Base-by-base conservation (phyloP, 345 rosid genomes). In the Durio zibethinus region DNA sequence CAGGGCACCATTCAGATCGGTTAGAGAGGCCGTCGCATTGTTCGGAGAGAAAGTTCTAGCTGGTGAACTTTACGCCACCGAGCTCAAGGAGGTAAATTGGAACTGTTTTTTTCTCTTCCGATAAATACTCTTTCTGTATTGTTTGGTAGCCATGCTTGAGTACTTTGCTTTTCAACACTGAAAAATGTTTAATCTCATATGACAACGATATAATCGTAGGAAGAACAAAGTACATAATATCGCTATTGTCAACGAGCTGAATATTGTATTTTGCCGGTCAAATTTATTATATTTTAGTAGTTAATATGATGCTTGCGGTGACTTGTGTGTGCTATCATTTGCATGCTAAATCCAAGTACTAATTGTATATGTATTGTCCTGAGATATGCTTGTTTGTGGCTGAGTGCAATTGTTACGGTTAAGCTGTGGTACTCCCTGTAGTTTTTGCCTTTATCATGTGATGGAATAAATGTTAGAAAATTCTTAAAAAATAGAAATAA, bases 21-120 rank as follows among this genome's bases (percentile, higher is more conserved):
- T 94, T 33, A 90, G 83, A 81, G 98, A 93, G 76, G 98, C 98
- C 0, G 94, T 93, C 7, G 78, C 94, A 16, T 74, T 94, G 86
- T 92, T 94, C 64, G 97, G 98, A 0, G 94, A 94, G 74, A 92
- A 84, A 81, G 90, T 89, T 78, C 79, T 92, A 56, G 92, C 91
- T 4, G 85, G 82, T 43, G 93, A 94, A 78, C 80, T 88, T 56
- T 90, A 84, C 67, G 78, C 91, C 74, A 83, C 75, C 82, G 91
- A 86, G 87, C 88, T 87, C 83, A 87, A 85, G 81, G 86, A 82
- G 89, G 93, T 76, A 73, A 73, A 18, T 7, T 35, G 14, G 0
- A 35, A 3, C 10, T 2, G 16, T 36, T 70, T 31, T 10, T 52
- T 15, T 15, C 53, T 15, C 35, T 11, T 65, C 9, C 11, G 16